These are phyloP conservation scores for Penicillium argentinense DNA, from an alignment of 495 filamentous ascomycete genomes.

Conservation along the genomic window DNA sequence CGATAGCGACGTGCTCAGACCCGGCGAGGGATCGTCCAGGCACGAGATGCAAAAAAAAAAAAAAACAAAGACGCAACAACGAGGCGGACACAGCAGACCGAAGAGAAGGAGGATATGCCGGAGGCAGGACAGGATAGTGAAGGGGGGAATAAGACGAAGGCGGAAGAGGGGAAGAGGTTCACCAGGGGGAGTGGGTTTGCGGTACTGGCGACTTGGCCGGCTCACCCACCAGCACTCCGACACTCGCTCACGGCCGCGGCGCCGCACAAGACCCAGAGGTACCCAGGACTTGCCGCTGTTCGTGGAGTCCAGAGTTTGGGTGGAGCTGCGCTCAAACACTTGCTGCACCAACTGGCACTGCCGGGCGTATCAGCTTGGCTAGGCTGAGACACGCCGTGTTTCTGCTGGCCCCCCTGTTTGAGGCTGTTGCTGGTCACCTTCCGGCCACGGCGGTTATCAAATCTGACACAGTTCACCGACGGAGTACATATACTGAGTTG, in stretches of 20 bases:
- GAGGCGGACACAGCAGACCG: too few relatives aligned
- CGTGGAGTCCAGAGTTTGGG: slow-evolving; percentile 5
- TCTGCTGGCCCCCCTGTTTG: slow-evolving; percentile 22
- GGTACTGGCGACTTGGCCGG: slow-evolving; percentile 5
- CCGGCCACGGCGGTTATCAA: neutral
- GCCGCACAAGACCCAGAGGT: too few relatives aligned
- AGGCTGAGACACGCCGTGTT: slow-evolving; percentile 43
- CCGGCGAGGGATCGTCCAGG: neutral
- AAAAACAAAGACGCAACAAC: neutral
- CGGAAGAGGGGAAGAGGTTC: slow-evolving; percentile 4
- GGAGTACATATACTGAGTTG: too few relatives aligned
- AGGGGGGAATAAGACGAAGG: slow-evolving; percentile 2
- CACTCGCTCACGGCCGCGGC: too few relatives aligned
- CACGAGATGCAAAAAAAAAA: neutral
- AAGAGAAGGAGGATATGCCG: too few relatives aligned
- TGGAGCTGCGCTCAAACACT: slow-evolving; percentile 18
- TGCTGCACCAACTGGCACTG: slow-evolving; percentile 1
- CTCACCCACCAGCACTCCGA: neutral
- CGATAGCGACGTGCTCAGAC: neutral
- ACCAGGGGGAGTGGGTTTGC: slow-evolving; percentile 10
- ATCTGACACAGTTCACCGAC: too few relatives aligned
- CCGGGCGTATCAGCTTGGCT: slow-evolving; percentile 24
- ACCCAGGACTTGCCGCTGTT: too few relatives aligned
- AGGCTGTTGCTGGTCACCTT: neutral
- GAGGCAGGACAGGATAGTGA: too few relatives aligned